Conservation (phyloP, 2,329 filamentous ascomycete genomes). For the Fusarium torreyae region DNA sequence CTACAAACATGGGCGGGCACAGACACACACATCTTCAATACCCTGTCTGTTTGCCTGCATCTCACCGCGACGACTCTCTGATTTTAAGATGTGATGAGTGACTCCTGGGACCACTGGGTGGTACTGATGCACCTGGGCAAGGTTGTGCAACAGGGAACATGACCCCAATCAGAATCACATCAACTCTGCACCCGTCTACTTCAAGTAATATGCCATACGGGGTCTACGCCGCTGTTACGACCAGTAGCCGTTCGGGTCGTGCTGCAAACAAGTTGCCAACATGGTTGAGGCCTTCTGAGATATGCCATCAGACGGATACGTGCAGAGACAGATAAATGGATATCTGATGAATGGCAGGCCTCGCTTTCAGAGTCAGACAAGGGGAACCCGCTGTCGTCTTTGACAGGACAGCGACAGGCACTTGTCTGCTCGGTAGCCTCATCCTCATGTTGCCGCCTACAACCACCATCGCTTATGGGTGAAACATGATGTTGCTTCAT, state of each 20-base stretch:
- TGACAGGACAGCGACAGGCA: neutral
- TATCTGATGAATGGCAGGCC: constrained; percentile 44
- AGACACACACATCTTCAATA: constrained; percentile 22
- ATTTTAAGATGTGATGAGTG: constrained; percentile 13
- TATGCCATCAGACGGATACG: constrained; percentile 39
- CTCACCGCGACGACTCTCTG: constrained; percentile 27
- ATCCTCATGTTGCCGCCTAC: constrained; percentile 3
- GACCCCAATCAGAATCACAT: constrained; percentile 32
- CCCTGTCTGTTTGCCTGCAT: constrained; percentile 33
- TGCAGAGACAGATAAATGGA: constrained; percentile 40
- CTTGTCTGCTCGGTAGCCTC: constrained; percentile 24
- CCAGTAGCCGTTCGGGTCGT: constrained; percentile 28
- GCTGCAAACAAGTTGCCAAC: constrained; percentile 41
- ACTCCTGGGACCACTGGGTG: constrained; percentile 40
- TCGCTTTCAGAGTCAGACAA: constrained; percentile 36
- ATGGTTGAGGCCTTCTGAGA: constrained; percentile 45
- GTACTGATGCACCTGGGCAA: constrained; percentile 42
- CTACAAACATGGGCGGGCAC: constrained; percentile 29
- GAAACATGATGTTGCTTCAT: constrained; percentile 36
- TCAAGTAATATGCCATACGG: constrained; percentile 42
- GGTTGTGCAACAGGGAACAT: constrained; percentile 28
- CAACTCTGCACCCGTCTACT: constrained; percentile 47
- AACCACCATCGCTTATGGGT: constrained; percentile 21
- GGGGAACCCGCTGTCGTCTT: constrained; percentile 9
- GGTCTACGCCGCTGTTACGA: constrained; percentile 24